Evolutionary conservation across 495 filamentous ascomycete genomes (phyloP).

Genomic region (Penicillium malachiteum): DNA sequence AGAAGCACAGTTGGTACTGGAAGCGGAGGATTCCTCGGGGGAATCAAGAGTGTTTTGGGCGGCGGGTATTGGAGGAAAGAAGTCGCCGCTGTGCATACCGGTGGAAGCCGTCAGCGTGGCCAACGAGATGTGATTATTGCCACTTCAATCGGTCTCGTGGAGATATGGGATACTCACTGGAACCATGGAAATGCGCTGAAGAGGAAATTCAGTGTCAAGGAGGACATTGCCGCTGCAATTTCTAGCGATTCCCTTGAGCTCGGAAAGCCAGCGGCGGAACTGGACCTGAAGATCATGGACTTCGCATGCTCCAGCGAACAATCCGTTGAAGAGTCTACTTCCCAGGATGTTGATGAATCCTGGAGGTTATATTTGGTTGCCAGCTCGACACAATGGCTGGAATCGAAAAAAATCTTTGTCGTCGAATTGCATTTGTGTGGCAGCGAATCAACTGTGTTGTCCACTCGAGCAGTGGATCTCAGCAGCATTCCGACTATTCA

Average conservation of each 20-base stretch:
- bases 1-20: slow-evolving; percentile 50
- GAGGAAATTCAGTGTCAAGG: slow-evolving; percentile 49
- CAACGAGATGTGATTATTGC: slow-evolving; percentile 81
- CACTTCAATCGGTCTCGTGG: slow-evolving; percentile 69
- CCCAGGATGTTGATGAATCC: slow-evolving; percentile 20
- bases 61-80: slow-evolving; percentile 67
- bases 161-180: slow-evolving; percentile 85
- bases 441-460: slow-evolving; percentile 28
- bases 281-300: slow-evolving; percentile 38
- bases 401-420: slow-evolving; percentile 28
- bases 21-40: slow-evolving; percentile 67
- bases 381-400: slow-evolving; percentile 18
- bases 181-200: slow-evolving; percentile 64
- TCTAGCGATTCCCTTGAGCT: slow-evolving; percentile 15
- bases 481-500: slow-evolving; percentile 20
- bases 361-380: slow-evolving; percentile 36
- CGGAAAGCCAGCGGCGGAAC: slow-evolving; percentile 29
- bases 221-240: slow-evolving; percentile 29
- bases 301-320: slow-evolving; percentile 30
- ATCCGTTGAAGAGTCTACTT: slow-evolving; percentile 13
- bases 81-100: slow-evolving; percentile 72
- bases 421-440: slow-evolving; percentile 29
- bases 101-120: slow-evolving; percentile 66
- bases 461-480: slow-evolving; percentile 27
- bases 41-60: slow-evolving; percentile 68